Evolutionary conservation across 371 early-diverging fungal species (phyloP).

Genomic region (Actinomortierella wolfii): DNA sequence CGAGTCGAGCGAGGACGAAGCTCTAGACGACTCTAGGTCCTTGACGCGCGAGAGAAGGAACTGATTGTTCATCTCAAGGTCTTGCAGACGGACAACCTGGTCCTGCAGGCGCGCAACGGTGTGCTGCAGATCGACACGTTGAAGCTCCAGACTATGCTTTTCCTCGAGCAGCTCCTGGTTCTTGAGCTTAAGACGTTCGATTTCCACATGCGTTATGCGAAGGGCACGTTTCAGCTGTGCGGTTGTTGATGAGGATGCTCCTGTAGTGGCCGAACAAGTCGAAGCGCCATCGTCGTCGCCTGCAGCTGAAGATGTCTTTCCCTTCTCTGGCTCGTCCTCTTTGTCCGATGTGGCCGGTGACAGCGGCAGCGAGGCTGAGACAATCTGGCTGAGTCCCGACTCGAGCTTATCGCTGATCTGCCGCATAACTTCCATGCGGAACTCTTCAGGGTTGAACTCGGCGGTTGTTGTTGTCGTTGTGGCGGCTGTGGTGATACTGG

Average conservation of each 20-base stretch:
- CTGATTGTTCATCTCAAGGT: conserved; percentile 36
- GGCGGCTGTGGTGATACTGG: too few relatives aligned
- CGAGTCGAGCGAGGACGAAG: conserved; percentile 30
- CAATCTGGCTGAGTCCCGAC: conserved; percentile 35
- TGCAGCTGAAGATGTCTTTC: conserved; percentile 19
- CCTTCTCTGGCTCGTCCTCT: too few relatives aligned
- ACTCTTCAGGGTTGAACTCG: conserved; percentile 39
- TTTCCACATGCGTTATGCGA: conserved; percentile 20
- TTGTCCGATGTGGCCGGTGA: conserved; percentile 31
- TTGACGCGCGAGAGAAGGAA: conserved; percentile 35
- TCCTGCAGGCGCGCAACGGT: too few relatives aligned
- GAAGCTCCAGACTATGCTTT: conserved; percentile 33
- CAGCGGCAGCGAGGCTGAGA: conserved; percentile 23
- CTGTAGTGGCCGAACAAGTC: conserved; percentile 4
- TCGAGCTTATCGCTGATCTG: conserved; percentile 42
- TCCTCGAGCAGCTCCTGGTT: conserved; percentile 34
- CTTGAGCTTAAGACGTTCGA: conserved; percentile 35
- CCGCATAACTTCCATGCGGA: conserved; percentile 33
- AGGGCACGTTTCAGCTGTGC: conserved; percentile 20
- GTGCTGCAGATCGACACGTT: conserved; percentile 29
- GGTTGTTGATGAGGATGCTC: conserved; percentile 3
- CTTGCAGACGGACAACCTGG: conserved; percentile 30
- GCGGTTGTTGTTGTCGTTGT: neutral
- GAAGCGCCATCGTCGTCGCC: conserved; percentile 15
- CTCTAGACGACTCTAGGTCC: conserved; percentile 24